Percentiles rank a stretch among this genome's conserved stretches.
phyloP scores from a whole-genome alignment of 805 yeast species.

The Candida orba region DNA sequence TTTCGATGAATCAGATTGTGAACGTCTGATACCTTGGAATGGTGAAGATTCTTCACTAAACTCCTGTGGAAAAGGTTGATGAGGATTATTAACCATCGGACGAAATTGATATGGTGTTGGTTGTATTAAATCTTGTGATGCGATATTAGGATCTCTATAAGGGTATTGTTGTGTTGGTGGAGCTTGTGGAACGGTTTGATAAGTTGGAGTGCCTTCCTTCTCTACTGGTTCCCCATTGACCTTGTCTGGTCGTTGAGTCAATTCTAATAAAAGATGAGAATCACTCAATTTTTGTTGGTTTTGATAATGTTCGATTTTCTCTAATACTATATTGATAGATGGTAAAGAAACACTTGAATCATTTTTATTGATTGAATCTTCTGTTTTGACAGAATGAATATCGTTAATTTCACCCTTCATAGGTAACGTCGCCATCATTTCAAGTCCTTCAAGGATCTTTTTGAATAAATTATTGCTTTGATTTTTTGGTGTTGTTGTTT shows the following conservation, averaged over 20 bases:
- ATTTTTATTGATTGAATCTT: neutral
- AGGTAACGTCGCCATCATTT: too few species aligned
- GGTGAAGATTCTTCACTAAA: neutral
- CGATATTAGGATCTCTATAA: neutral
- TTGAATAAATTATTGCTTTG: too few species aligned
- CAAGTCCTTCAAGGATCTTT: neutral
- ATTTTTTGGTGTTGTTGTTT: neutral
- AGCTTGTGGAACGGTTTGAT: neutral
- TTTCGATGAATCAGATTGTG: neutral
- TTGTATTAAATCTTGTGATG: neutral
- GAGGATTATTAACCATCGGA: neutral
- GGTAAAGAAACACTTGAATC: conserved; percentile 13
- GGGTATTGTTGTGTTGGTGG: neutral
- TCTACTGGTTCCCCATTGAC: neutral
- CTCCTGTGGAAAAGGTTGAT: neutral
- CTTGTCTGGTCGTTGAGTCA: conserved; percentile 13
- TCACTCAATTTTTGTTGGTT: conserved; percentile 23
- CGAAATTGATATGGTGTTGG: too few species aligned
- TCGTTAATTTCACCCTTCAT: too few species aligned
- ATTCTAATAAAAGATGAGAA: conserved; percentile 21
- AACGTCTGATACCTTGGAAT: neutral
- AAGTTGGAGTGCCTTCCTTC: neutral
- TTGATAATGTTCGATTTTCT: conserved; percentile 22
- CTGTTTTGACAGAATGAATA: neutral
- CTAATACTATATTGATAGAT: conserved; percentile 20